Evolutionary conservation across 306 rosid genomes (phyloP), one percentile per base, ranked within the genome.

Genomic region (Gastrolobium villosum): DNA sequence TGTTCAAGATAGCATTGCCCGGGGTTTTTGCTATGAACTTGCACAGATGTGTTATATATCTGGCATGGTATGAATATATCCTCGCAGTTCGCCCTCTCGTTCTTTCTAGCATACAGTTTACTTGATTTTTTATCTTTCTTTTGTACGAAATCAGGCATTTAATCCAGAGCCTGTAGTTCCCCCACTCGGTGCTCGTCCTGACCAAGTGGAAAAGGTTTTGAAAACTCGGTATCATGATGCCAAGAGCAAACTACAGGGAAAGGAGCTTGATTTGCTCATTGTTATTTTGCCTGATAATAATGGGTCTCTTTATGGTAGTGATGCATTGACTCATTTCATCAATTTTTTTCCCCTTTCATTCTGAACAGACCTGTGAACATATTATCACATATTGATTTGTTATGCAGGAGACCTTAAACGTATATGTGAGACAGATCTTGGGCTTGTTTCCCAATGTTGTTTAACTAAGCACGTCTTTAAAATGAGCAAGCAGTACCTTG

Each of bases 31-130:
- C 57, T 50, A 36, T 64, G 99, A 93, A 57, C 98, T 96, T 56
- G 98, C 97, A 1, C 96, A 86, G 48, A 93, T 93, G 98, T 96
- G 99, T 80, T 48, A 80, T 59, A 83, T 86, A 43, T 96, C 99
- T 86, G 99, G 99, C 83, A 93, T 96, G 99, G 99, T 96, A 85
- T 55, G n/a, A n/a, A n/a, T n/a, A n/a, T n/a, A n/a, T n/a, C n/a
- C n/a, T n/a, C n/a, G n/a, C n/a, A n/a, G n/a, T n/a, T n/a, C n/a
- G n/a, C n/a, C n/a, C n/a, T n/a, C n/a, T n/a, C n/a, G 5, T 10
- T 53, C 36, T 20, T 31, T 72, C 2, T 46, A 8, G 3, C 15
- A 3, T 32, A 3, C 10, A 36, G 55, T 45, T 45, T 20, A 4
- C 59, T 14, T 56, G 10, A 26, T 34, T 35, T 1, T 68, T 60